Base-by-base conservation (phyloP, 169 alveolate species). In the Besnoitia besnoiti region DNA sequence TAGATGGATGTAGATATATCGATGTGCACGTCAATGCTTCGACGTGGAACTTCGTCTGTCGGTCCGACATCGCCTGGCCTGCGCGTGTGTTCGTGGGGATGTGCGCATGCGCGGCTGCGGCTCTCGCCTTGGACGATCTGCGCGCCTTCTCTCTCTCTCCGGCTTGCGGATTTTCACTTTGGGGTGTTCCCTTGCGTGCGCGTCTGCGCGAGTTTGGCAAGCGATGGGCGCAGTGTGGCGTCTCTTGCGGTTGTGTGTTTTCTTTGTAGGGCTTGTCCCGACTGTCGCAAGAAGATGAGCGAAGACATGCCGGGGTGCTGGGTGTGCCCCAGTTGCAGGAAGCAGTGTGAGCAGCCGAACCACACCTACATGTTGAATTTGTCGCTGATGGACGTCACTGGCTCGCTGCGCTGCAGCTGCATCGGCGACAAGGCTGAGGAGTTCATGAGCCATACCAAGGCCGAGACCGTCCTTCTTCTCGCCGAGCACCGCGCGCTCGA, bases 201-300 rank as follows among this genome's bases (percentile, higher is more conserved):
- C 16, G 59, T 49, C 24, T 49, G 16, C 16, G 59, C 16, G 59
- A 10, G 59, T 49, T 16, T 7, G 7, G 24, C 24, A 49, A 7
- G 7, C 16, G 59, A 49, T 10, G 24, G 7, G 59, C 24, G 16
- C 7, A 16, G 24, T 49, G 59, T 7, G 59, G 33, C 37, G 37
- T 82, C 14, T n/a, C 1, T 12, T 35, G 44, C 85, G 51, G n/a
- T 75, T n/a, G 0, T 33, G 30, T 0, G 14, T 85, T 80, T 39
- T 33, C 47, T 62, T 27, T 73, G 21, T 85, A 55, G 91, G 67
- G 91, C 91, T 1, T 85, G 91, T 37, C 91, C 91, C 19, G 91
- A 85, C 46, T 85, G 91, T 39, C 84, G 91, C 14, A 85, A 85
- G 91, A 85, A 85, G 91, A 85, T 85, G 91, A 46, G 24, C 76